phyloP scores from a whole-genome alignment of 2,329 filamentous ascomycete species.

The Huntiella omanensis region DNA sequence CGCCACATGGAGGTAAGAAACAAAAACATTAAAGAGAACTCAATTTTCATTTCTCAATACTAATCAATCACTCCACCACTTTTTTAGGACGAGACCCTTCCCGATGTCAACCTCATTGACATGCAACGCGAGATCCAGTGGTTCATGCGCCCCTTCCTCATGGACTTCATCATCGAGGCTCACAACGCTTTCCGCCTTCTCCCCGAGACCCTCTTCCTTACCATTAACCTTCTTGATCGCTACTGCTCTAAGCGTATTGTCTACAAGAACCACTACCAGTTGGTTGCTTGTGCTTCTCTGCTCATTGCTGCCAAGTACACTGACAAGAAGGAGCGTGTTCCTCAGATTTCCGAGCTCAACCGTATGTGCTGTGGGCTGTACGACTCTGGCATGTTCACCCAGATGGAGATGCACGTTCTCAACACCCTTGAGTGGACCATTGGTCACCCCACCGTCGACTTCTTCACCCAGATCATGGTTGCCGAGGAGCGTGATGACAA shows the following conservation, averaged over 20 bases:
- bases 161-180: conserved; percentile 95
- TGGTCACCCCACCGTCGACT: conserved; percentile 88
- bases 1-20: conserved; percentile 67
- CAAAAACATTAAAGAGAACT: not conserved
- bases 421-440: conserved; percentile 95
- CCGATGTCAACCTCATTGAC: conserved; percentile 93
- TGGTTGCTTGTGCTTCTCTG: conserved; percentile 88
- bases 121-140: conserved; percentile 98
- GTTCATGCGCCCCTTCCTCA: conserved; percentile 97
- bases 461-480: conserved; percentile 75
- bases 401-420: conserved; percentile 99
- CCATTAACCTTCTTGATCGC: conserved; percentile 87
- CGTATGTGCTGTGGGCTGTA: conserved; percentile 98
- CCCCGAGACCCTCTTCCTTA: conserved; percentile 87
- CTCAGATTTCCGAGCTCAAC: conserved; percentile 89
- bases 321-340: conserved; percentile 97
- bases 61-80: not conserved
- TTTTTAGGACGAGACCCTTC: conserved; percentile 59
- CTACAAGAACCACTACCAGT: conserved; percentile 97
- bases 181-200: conserved; percentile 87
- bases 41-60: not conserved
- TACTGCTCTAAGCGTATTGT: conserved; percentile 97
- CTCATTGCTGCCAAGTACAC: conserved; percentile 97
- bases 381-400: conserved; percentile 98
- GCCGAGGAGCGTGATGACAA: conserved; percentile 60